A percentile compares a stretch with the other conserved stretches of the same genome.
These are phyloP conservation scores for Coniferiporia weirii DNA, from an alignment of 1,284 basidiomycete genomes.

Conservation along the genomic window DNA sequence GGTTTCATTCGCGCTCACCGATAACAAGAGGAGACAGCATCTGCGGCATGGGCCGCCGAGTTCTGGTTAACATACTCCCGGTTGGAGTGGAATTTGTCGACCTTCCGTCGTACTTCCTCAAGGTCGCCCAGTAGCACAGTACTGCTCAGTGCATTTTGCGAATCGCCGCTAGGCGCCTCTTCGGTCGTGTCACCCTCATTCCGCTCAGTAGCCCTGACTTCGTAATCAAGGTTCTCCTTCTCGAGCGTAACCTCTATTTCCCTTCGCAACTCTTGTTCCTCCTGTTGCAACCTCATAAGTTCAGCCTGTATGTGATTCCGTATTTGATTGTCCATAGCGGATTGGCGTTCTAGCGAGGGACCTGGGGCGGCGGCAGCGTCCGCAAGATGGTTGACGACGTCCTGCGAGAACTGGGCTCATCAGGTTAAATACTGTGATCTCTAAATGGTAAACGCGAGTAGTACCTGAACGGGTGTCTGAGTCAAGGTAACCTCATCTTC, in stretches of 20 bases:
- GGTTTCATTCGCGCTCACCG: slow-evolving; percentile 41
- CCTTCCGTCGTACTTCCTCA: slow-evolving; percentile 64
- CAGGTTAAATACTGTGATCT: slow-evolving; percentile 1
- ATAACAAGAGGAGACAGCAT: slow-evolving; percentile 69
- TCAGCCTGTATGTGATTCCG: slow-evolving; percentile 63
- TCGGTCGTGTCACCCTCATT: slow-evolving; percentile 27
- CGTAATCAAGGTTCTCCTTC: slow-evolving; percentile 75
- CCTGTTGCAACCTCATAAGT: slow-evolving; percentile 51
- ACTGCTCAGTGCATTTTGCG: slow-evolving; percentile 36
- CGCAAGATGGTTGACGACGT: slow-evolving; percentile 71
- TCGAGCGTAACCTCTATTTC: slow-evolving; percentile 70
- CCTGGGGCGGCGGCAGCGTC: slow-evolving; percentile 53
- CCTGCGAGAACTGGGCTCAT: slow-evolving; percentile 58
- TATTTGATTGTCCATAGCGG: slow-evolving; percentile 63
- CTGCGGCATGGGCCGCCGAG: slow-evolving; percentile 35
- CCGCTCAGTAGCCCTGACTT: slow-evolving; percentile 35
- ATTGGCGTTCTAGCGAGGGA: slow-evolving; percentile 60
- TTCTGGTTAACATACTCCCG: slow-evolving; percentile 44
- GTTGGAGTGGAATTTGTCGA: slow-evolving; percentile 65
- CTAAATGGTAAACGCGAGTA: slow-evolving; percentile 20
- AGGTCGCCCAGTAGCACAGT: slow-evolving; percentile 62
- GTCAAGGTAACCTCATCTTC: slow-evolving; percentile 57
- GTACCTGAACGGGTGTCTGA: slow-evolving; percentile 61
- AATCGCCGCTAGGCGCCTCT: slow-evolving; percentile 34
- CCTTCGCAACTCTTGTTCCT: slow-evolving; percentile 59